Base-by-base conservation (phyloP, 371 early-diverging fungal species). In the Mortierella sp. region DNA sequence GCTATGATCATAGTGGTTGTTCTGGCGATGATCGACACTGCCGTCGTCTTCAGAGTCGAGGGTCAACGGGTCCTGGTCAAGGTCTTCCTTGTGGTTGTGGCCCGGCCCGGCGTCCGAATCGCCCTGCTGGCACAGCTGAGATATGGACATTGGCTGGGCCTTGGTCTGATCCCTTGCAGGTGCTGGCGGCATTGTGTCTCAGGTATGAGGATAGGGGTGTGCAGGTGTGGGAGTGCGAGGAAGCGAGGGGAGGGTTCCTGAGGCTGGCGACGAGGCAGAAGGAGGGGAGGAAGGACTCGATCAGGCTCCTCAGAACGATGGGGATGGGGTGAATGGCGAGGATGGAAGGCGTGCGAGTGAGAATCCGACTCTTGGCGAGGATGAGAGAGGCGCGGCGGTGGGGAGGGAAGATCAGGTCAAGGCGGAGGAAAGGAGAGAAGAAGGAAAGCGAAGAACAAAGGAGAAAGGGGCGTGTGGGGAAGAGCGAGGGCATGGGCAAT, bases 111-210 rank as follows among this genome's bases (percentile, higher is more conserved):
- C 63, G 28, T 72, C 67, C 39, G 67, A 63, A 53, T 63, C 57
- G 43, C 46, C 51, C 34, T 74, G 76, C 22, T 67, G 64, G 47
- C 76, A 74, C 37, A 74, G 63, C 25, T 67, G 68, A 13, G 76
- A 74, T 67, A 74, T 74, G 54, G 76, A 74, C 76, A 74, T 74
- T 21, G 73, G 73, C 57, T 72, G 73, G 24, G 61, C 55, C 59
- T 72, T 72, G 55, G 60, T 19, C 44, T 63, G 63, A 49, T 63
- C 63, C 63, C 54, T 44, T 56, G 68, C 59, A 31, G 72, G 62
- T 6, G 76, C 59, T 49, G 73, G 73, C 24, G 73, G 67, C 73
- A 72, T 72, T 12, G 49, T 48, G n/a, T n/a, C n/a, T n/a, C n/a
- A n/a, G n/a, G n/a, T n/a, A n/a, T n/a, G n/a, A n/a, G n/a, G n/a